Base-by-base conservation (phyloP, 495 filamentous ascomycete species). In the Aspergillus funiculosus region DNA sequence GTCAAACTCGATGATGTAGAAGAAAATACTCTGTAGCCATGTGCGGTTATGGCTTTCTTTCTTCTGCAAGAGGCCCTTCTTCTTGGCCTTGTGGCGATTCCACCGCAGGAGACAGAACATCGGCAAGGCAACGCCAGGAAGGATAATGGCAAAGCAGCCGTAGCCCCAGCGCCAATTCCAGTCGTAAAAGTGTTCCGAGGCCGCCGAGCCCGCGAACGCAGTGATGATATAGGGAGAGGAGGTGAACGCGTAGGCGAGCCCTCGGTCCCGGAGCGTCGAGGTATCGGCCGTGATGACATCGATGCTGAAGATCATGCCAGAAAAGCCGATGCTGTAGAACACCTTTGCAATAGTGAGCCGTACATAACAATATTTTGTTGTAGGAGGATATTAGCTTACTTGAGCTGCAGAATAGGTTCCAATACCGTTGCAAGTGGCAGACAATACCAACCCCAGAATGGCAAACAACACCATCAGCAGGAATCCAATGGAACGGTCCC, bases 241-340 rank as follows among this genome's bases (percentile, higher is more conserved):
- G 34, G 69, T 64, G 46, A 78, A 79, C 1, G 76, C 82, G 44
- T 75, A 75, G 41, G 78, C 73, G 25, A 85, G 49, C 10, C 66
- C 73, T 68, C 82, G 69, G 61, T 84, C 77, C 13, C 70, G 71
- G 30, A 85, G 62, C 2, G 64, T 59, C 0, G 82, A 78, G 1
- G 77, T 80, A 54, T 85, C 82, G 46, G 82, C 76, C 20, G 77
- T 74, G 58, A 86, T 77, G 44, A 82, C 63, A 39, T 68, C 66
- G 18, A 80, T 60, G 14, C 67, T 63, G 70, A 78, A 83, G 13
- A 61, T 68, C 21, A 80, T 53, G 30, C 78, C 79, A 32, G 74
- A 74, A 52, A 76, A 59, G 1, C 77, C 78, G 40, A 77, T 65
- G 31, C 60, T 66, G 51, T 79, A 79, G 55, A 81, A 74, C 10